Percentiles rank a stretch among this genome's conserved stretches.
Conservation (phyloP, 2,329 filamentous ascomycete genomes). For the Trichoderma simmonsii region DNA sequence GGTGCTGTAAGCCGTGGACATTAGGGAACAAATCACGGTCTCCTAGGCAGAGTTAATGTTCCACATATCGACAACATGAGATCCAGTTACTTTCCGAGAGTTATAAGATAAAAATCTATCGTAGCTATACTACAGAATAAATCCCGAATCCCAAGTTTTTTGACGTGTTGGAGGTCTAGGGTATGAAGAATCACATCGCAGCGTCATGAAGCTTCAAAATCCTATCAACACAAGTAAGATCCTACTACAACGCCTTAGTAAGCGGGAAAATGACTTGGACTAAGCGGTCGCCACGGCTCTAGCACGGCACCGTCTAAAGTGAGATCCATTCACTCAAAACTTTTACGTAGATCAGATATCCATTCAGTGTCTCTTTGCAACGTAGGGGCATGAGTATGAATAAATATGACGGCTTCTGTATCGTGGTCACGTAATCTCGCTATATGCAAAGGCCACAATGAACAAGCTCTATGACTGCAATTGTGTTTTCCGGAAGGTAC, state of each 20-base stretch:
- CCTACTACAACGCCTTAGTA: neutral
- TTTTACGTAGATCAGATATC: neutral
- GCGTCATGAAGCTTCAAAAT: neutral
- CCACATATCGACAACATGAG: neutral
- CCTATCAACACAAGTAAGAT: neutral
- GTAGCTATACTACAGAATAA: neutral
- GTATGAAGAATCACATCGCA: neutral
- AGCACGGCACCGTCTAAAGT: neutral
- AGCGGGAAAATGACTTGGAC: neutral
- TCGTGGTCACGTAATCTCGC: neutral
- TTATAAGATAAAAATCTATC: neutral
- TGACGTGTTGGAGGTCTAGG: neutral
- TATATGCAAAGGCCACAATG: neutral
- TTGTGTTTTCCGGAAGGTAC: neutral
- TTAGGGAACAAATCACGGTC: neutral
- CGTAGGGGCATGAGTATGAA: neutral
- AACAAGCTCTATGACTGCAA: neutral
- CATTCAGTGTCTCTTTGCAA: neutral
- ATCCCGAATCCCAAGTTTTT: neutral
- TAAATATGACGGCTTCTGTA: neutral
- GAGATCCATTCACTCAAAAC: neutral
- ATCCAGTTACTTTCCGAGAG: neutral
- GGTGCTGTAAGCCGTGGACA: neutral
- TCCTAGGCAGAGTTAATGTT: neutral
- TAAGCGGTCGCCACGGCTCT: neutral